Conservation (phyloP, 805 yeast genomes). For the Saturnispora serradocipensis region DNA sequence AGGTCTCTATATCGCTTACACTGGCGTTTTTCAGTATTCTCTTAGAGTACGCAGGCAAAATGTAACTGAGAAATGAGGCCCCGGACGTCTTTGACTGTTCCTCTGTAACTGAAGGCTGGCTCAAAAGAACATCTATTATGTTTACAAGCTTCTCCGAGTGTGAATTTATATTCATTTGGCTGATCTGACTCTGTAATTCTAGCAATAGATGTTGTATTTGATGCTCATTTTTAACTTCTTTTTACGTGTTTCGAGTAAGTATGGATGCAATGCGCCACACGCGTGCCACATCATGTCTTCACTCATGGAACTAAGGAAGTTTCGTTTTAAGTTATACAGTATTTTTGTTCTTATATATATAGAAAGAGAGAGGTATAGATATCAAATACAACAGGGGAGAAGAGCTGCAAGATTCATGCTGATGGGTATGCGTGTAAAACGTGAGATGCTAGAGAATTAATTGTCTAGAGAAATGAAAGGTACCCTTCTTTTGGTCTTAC, state of each 20-base stretch:
- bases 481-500: not conserved
- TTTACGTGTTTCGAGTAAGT: not conserved
- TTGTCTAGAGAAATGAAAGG: not conserved
- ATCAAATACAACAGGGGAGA: not conserved
- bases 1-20: not conserved
- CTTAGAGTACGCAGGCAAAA: constrained; percentile 6
- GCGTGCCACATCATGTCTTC: not conserved
- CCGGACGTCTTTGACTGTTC: constrained; percentile 6
- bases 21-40: not conserved
- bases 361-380: not conserved
- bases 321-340: not conserved
- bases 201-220: not conserved
- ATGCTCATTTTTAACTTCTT: not conserved
- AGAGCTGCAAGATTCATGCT: not conserved
- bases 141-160: constrained; percentile 1
- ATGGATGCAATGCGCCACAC: not conserved
- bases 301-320: not conserved
- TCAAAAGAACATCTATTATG: constrained; percentile 2
- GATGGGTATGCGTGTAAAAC: not conserved
- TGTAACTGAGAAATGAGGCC: constrained; percentile 5
- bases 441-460: not conserved
- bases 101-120: not conserved
- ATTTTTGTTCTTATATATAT: not conserved
- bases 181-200: not conserved
- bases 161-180: not conserved